Evolutionary conservation across 192 early-diverging fungal species (phyloP).

Genomic region (Geranomyces michiganensis): DNA sequence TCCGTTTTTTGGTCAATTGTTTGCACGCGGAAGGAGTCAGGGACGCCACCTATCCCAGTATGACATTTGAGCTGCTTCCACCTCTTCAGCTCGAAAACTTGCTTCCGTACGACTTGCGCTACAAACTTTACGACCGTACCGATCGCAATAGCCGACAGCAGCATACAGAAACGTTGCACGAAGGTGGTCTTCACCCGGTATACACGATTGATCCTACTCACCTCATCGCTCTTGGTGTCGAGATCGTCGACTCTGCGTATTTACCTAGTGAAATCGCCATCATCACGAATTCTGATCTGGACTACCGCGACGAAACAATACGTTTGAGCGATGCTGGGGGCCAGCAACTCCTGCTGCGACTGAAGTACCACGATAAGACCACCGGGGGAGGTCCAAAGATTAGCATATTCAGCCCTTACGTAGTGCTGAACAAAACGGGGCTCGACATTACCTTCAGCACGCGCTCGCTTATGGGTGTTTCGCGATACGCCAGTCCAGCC

Average conservation of each 20-base stretch:
- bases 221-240: constrained; percentile 73
- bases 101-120: constrained; percentile 84
- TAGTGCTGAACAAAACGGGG: constrained; percentile 92
- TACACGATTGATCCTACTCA: constrained; percentile 85
- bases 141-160: constrained; percentile 58
- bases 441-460: constrained; percentile 75
- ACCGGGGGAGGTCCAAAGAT: constrained; percentile 78
- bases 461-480: constrained; percentile 77
- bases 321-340: constrained; percentile 68
- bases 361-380: constrained; percentile 55
- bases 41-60: constrained; percentile 44
- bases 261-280: constrained; percentile 78
- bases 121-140: constrained; percentile 77
- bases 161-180: constrained; percentile 63
- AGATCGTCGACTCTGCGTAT: constrained; percentile 75
- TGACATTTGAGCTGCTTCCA: constrained; percentile 50
- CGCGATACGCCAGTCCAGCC: constrained; percentile 74
- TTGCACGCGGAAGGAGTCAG: constrained; percentile 23
- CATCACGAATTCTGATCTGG: constrained; percentile 78
- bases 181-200: constrained; percentile 74
- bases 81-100: constrained; percentile 95
- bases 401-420: constrained; percentile 90
- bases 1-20: constrained; percentile 71
- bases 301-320: constrained; percentile 81
- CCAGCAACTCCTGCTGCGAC: constrained; percentile 56